Percentiles rank a stretch among this genome's conserved stretches.
Conservation (phyloP, 208 protist genomes). For the Borovskyia barvae region DNA sequence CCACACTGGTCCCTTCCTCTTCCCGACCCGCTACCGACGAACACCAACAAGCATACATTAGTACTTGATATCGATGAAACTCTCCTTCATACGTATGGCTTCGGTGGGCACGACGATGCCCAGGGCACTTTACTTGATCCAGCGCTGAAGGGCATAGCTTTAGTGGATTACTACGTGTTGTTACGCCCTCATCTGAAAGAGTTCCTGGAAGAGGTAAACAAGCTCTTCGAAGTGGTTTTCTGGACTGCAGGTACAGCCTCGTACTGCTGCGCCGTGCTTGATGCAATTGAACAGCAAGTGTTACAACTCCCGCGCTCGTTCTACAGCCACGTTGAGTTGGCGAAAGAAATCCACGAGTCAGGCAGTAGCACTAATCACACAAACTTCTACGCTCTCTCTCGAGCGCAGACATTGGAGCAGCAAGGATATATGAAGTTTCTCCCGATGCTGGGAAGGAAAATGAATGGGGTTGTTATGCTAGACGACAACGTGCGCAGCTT, state of each 20-base stretch:
- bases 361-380: constrained; percentile 46
- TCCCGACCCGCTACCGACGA: constrained; percentile 35
- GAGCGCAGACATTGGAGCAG: constrained; percentile 73
- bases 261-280: constrained; percentile 80
- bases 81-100: constrained; percentile 69
- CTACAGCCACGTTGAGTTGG: constrained; percentile 60
- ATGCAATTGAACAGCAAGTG: constrained; percentile 76
- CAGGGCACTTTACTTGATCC: constrained; percentile 16
- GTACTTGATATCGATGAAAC: constrained; percentile 90
- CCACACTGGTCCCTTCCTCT: constrained; percentile 76
- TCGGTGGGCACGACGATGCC: constrained; percentile 28
- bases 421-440: constrained; percentile 88
- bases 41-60: constrained; percentile 64
- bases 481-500: constrained; percentile 91
- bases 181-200: constrained; percentile 67
- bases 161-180: constrained; percentile 46
- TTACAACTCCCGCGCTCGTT: constrained; percentile 69
- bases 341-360: constrained; percentile 21
- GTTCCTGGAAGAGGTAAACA: constrained; percentile 71
- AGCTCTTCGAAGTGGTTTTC: constrained; percentile 86
- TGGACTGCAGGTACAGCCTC: constrained; percentile 84
- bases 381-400: constrained; percentile 85
- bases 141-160: constrained; percentile 10
- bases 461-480: constrained; percentile 66
- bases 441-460: constrained; percentile 76